Evolutionary conservation across 2,329 filamentous ascomycete genomes (phyloP).

Genomic region (Aureobasidium sp.): DNA sequence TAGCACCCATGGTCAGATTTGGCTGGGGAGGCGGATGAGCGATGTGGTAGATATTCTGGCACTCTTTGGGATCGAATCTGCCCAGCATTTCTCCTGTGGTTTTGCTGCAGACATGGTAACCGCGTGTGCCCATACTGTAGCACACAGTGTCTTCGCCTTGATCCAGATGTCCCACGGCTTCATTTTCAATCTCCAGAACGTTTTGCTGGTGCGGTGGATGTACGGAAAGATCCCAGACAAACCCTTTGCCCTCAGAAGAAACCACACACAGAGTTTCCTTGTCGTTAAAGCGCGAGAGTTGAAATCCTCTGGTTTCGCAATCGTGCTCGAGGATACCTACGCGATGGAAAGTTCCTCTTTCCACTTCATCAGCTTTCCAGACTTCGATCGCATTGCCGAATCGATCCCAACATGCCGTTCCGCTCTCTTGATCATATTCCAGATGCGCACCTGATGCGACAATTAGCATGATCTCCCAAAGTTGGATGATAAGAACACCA

Average conservation of each 20-base stretch:
- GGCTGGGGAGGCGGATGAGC: constrained; percentile 17
- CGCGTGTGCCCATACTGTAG: constrained; percentile 35
- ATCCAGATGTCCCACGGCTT: constrained; percentile 37
- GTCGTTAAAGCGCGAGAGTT: constrained; percentile 24
- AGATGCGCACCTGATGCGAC: constrained; percentile 28
- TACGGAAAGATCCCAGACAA: constrained; percentile 35
- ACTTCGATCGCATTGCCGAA: constrained; percentile 37
- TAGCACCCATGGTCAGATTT: constrained; percentile 17
- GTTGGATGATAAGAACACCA: no score
- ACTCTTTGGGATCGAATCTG: constrained; percentile 27
- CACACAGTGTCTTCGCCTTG: constrained; percentile 34
- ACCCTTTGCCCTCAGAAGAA: constrained; percentile 35
- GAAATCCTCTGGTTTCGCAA: constrained; percentile 37
- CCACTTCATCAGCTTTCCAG: constrained; percentile 31
- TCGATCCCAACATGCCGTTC: constrained; percentile 37
- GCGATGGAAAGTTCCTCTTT: constrained; percentile 31
- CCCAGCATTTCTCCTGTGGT: constrained; percentile 30
- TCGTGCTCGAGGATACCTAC: constrained; percentile 34
- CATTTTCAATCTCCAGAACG: constrained; percentile 30
- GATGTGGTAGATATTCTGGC: constrained; percentile 28
- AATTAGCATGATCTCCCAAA: no score
- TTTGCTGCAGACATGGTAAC: constrained; percentile 37
- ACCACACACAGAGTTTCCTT: constrained; percentile 38
- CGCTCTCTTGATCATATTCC: constrained; percentile 35
- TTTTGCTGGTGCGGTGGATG: constrained; percentile 27